Percentiles rank a stretch among this genome's conserved stretches.
These are phyloP conservation scores for Phaeotremella skinneri DNA, from an alignment of 768 basidiomycete species.

Conservation along the genomic window DNA sequence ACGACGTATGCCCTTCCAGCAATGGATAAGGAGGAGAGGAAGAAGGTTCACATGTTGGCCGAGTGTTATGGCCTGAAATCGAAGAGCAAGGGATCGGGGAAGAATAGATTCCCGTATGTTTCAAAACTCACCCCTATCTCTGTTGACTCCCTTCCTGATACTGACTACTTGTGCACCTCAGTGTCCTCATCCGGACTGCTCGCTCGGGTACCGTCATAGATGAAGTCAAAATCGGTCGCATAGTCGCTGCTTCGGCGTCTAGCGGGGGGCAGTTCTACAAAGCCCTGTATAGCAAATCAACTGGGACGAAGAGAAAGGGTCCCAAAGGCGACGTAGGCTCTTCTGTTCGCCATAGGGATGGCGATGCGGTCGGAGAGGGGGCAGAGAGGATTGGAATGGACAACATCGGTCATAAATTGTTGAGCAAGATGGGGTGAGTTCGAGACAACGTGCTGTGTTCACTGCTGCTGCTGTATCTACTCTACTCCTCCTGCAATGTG, in stretches of 20 bases:
- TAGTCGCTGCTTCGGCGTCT: conserved; percentile 46
- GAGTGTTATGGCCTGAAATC: conserved; percentile 70
- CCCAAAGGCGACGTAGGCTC: conserved; percentile 20
- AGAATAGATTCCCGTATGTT: conserved; percentile 64
- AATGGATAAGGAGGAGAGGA: conserved; percentile 68
- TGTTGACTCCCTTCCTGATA: not conserved
- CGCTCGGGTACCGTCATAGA: conserved; percentile 60
- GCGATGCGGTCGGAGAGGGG: conserved; percentile 81
- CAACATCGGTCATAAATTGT: conserved; percentile 83
- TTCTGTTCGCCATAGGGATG: conserved; percentile 66
- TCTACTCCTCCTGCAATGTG: too few relatives aligned
- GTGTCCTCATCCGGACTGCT: conserved; percentile 67
- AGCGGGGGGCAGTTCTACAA: conserved; percentile 48
- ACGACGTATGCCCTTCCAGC: conserved; percentile 70
- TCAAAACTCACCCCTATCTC: too few relatives aligned
- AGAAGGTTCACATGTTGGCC: conserved; percentile 77
- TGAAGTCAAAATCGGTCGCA: conserved; percentile 61
- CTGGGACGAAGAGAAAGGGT: conserved; percentile 47
- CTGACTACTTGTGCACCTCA: too few relatives aligned
- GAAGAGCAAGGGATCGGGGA: conserved; percentile 68
- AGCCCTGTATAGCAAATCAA: conserved; percentile 47
- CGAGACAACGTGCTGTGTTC: too few relatives aligned
- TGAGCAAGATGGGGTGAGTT: conserved; percentile 74
- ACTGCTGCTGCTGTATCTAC: too few relatives aligned
- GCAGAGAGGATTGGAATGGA: conserved; percentile 74